phyloP scores from a whole-genome alignment of 2,329 filamentous ascomycete species.

The Paramyrothecium sp. region DNA sequence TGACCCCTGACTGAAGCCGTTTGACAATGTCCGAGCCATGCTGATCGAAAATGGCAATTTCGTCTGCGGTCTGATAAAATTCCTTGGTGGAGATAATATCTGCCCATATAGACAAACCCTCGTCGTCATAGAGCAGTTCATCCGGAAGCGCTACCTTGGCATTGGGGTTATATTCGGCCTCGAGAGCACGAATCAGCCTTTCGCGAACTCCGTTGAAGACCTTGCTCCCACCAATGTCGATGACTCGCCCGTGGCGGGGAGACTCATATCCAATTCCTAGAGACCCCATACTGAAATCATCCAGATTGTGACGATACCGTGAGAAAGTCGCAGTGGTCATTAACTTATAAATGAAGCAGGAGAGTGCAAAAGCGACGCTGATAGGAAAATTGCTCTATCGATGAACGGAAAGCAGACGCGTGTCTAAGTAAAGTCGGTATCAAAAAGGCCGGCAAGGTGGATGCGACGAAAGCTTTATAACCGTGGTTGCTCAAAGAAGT shows the following conservation, averaged over 20 bases:
- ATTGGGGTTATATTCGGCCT: slow-evolving; percentile 15
- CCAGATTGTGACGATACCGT: not conserved
- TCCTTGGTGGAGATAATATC: slow-evolving; percentile 36
- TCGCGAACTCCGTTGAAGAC: slow-evolving; percentile 26
- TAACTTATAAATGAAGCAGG: not conserved
- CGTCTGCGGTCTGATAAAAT: slow-evolving; percentile 41
- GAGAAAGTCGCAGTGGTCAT: not conserved
- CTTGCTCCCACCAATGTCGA: slow-evolving; percentile 36
- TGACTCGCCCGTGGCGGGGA: slow-evolving; percentile 26
- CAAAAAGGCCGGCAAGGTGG: too few relatives aligned
- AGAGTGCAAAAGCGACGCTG: too few relatives aligned
- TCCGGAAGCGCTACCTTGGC: slow-evolving; percentile 32
- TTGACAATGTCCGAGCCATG: slow-evolving; percentile 33
- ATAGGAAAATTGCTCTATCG: too few relatives aligned
- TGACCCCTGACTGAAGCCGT: slow-evolving; percentile 24
- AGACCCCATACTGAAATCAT: not conserved
- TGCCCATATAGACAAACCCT: slow-evolving; percentile 37
- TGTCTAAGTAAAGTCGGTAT: too few relatives aligned
- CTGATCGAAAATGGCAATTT: slow-evolving; percentile 32
- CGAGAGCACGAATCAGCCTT: slow-evolving; percentile 23
- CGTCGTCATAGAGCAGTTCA: slow-evolving; percentile 37
- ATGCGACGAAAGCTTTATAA: too few relatives aligned
- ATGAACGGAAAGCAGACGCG: too few relatives aligned
- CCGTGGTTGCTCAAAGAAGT: too few relatives aligned
- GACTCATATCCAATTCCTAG: not conserved